Conservation (phyloP, 208 protist genomes). For the Blechomonas ayalai region DNA sequence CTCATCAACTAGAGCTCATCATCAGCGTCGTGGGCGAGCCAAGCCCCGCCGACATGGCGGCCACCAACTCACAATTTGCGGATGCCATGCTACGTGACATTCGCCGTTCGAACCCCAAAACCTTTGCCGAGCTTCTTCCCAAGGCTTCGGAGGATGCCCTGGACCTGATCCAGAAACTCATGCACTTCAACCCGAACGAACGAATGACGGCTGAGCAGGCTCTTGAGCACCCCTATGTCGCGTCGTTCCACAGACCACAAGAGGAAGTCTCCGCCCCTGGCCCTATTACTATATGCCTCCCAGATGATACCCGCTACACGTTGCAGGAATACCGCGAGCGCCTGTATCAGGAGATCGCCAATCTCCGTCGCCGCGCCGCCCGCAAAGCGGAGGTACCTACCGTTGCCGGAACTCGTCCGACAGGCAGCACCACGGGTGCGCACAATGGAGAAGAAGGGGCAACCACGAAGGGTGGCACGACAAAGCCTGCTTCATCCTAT, state of each 20-base stretch:
- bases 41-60: slow-evolving; percentile 85
- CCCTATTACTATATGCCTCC: slow-evolving; percentile 89
- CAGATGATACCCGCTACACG: slow-evolving; percentile 93
- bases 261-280: slow-evolving; percentile 72
- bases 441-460: too few species aligned
- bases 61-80: slow-evolving; percentile 93
- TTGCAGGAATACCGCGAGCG: slow-evolving; percentile 90
- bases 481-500: too few species aligned
- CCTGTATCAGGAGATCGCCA: slow-evolving; percentile 88
- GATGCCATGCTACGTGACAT: slow-evolving; percentile 92
- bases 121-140: slow-evolving; percentile 85
- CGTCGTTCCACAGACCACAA: slow-evolving; percentile 82
- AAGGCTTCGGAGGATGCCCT: slow-evolving; percentile 89
- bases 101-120: slow-evolving; percentile 43
- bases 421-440: too few species aligned
- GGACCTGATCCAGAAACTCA: slow-evolving; percentile 90
- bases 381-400: too few species aligned
- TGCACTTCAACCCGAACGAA: slow-evolving; percentile 96
- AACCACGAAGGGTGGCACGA: too few species aligned
- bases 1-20: slow-evolving; percentile 96
- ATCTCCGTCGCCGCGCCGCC: slow-evolving; percentile 18
- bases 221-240: slow-evolving; percentile 92
- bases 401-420: too few species aligned
- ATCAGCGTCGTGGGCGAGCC: slow-evolving; percentile 90
- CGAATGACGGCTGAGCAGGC: slow-evolving; percentile 90